Evolutionary conservation across 495 filamentous ascomycete species (phyloP), one percentile per base, ranked within the genome.

Genomic region (Penicillium odoratum): DNA sequence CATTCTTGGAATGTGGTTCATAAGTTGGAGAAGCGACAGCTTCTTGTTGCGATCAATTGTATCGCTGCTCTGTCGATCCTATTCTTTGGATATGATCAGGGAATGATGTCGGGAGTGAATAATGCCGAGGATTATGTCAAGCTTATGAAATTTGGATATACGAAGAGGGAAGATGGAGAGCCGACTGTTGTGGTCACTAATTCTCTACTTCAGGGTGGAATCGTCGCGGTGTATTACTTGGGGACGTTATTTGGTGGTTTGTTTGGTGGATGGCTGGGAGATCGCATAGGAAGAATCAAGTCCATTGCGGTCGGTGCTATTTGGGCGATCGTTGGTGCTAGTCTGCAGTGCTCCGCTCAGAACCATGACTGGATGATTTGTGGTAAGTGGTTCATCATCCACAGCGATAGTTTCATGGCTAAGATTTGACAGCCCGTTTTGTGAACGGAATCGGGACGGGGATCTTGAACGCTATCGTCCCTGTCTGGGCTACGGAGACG

Each of bases 101-200:
- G 88, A 55, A 83, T 91, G 79, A 91, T 90, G 85, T 82, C 84
- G 18, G 88, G 88, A 47, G 88, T 91, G 7, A 90, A 90, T 67
- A 85, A 81, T 48, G 75, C 83, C 31, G 76, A 81, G 36, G 69
- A 88, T 59, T 90, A 90, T 64, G 82, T 85, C 58, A 74, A 84
- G 9, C 72, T 82, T 11, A 89, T 90, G 86, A 76, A 78, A 34
- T 85, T 89, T 59, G 88, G 87, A 4, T 76, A 88, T 52, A 79
- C 77, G 6, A 73, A 84, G 40, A 73, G 77, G 34, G 59, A 64
- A n/a, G 65, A 72, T 28, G 77, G 75, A 30, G 71, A 75, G 5
- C 64, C 67, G 25, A 73, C 78, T 3, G 76, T 79, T 0, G 79
- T 87, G 25, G 75, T 88, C 25, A 84, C 82, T 5, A 75, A 88